phyloP scores from a whole-genome alignment of 129 eudicot genomes.

The Dittrichia graveolens region DNA sequence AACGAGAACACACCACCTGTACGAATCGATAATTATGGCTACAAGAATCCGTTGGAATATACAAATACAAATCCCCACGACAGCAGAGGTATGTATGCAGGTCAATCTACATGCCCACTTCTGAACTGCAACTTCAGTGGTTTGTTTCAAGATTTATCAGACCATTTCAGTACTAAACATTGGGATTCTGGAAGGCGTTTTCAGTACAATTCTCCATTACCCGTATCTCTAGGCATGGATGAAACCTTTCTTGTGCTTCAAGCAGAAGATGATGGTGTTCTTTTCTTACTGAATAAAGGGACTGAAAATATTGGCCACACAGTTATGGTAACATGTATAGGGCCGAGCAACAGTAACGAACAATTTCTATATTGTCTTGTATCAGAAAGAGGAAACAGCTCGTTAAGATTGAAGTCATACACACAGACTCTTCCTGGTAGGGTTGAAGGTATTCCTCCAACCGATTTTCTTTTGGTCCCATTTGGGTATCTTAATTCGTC shows the following conservation, averaged over 20 bases:
- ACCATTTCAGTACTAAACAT: constrained; percentile 69
- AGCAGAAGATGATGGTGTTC: constrained; percentile 74
- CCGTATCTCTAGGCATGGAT: constrained; percentile 56
- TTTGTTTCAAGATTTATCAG: constrained; percentile 48
- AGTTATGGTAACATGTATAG: constrained; percentile 57
- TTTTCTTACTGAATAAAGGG: constrained; percentile 68
- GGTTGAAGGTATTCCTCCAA: constrained; percentile 58
- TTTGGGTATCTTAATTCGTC: constrained; percentile 49
- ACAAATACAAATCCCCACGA: constrained; percentile 41
- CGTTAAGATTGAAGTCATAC: constrained; percentile 62
- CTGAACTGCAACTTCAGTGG: constrained; percentile 61
- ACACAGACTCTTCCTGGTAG: constrained; percentile 63
- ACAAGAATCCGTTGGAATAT: constrained; percentile 41
- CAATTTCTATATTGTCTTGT: constrained; percentile 59
- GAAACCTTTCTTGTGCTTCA: constrained; percentile 68
- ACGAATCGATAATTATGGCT: constrained; percentile 48
- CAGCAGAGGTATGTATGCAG: constrained; percentile 39
- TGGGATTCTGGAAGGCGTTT: constrained; percentile 79
- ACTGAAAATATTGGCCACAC: constrained; percentile 71
- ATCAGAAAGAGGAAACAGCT: constrained; percentile 63
- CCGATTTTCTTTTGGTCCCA: constrained; percentile 72
- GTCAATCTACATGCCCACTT: constrained; percentile 62
- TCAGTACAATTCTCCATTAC: constrained; percentile 55
- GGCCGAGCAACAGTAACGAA: constrained; percentile 57
- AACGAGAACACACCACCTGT: constrained; percentile 37